Base-by-base conservation (phyloP, 768 basidiomycete species). In the Boletus tylopilopsis region DNA sequence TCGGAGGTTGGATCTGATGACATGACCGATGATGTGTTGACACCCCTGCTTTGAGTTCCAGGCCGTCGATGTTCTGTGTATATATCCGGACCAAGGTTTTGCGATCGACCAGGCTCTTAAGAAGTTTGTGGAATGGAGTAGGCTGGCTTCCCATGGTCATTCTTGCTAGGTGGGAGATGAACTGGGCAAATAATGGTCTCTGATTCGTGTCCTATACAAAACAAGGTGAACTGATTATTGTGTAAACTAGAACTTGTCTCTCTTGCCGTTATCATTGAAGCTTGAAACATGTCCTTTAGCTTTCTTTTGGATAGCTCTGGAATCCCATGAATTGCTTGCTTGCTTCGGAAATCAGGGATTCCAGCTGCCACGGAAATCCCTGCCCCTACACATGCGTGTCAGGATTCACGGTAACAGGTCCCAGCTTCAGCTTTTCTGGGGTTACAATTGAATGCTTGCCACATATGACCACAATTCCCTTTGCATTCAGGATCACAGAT, bases 261-360 rank as follows among this genome's bases (percentile, higher is more conserved):
- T 0, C 27, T 12, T 29, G 1, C 27, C 27, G 12, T 53, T 24
- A 54, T 35, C 44, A 56, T 53, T 1, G 22, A 50, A 15, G 44
- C 25, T 37, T 50, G 25, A 8, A 53, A 56, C 48, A 56, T 56
- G 40, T 54, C 52, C 37, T 56, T 54, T 3, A 54, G 37, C 22
- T 43, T 47, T 13, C 21, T 53, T 27, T 19, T 7, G 19, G 4
- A 18, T 6, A 49, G 16, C 19, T 41, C 39, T 29, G 42, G 51
- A 41, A 53, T 19, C 0, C 43, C 51, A 18, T 37, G 43, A 21
- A 45, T 41, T 0, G 6, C 2, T 24, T 45, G 33, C 4, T 52
- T 55, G 34, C 46, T 53, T 49, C 50, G 30, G 21, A 55, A 55
- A 21, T 55, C 50, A n/a, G 54, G 50, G 23, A 55, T 42, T 11